Percentiles rank a stretch among this genome's conserved stretches.
phyloP scores from a whole-genome alignment of 495 filamentous ascomycete genomes.

The Neurospora sp. region DNA sequence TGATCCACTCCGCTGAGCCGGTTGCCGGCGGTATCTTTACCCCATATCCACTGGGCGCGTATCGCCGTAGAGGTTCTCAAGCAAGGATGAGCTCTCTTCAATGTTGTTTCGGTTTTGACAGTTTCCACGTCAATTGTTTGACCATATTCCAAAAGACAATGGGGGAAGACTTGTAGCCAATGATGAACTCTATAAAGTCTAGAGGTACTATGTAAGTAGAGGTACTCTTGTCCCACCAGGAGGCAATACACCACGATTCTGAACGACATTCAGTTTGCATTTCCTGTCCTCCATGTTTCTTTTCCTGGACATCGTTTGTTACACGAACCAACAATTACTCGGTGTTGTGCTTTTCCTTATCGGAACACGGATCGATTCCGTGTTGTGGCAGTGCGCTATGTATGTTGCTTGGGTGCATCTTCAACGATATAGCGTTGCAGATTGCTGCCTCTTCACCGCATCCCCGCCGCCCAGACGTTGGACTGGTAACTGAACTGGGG shows the following conservation, averaged over 20 bases:
- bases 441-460: neutral
- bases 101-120: too few species aligned
- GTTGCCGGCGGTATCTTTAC: neutral
- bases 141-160: too few species aligned
- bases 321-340: neutral
- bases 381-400: neutral
- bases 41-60: neutral
- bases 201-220: too few species aligned
- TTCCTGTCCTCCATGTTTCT: neutral
- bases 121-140: too few species aligned
- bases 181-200: too few species aligned
- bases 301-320: neutral
- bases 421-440: neutral
- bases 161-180: too few species aligned
- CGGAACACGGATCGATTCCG: neutral
- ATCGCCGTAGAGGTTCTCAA: neutral
- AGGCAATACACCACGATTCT: too few species aligned
- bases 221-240: too few species aligned
- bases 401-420: neutral
- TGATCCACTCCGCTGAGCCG: neutral
- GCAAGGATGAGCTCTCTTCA: neutral
- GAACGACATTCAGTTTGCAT: neutral
- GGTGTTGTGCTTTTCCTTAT: neutral
- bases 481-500: neutral
- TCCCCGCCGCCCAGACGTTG: neutral